Conservation (phyloP, 441 rosid genomes). For the Bruguiera hainesii region DNA sequence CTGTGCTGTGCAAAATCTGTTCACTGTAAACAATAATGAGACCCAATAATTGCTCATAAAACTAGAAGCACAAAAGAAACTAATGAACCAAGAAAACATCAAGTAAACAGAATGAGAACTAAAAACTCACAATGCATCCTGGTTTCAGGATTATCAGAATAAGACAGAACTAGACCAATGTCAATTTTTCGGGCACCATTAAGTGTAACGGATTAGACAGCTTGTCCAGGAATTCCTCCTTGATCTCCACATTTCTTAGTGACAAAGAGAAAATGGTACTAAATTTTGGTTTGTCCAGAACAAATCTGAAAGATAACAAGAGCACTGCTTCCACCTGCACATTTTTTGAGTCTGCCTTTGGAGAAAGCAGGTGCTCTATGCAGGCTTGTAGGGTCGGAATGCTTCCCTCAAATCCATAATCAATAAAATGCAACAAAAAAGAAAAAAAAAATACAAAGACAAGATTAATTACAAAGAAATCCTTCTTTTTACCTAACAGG, state of each 20-base stretch:
- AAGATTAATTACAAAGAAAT: no score
- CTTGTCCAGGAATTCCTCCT: slow-evolving; percentile 47
- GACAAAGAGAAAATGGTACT: slow-evolving; percentile 63
- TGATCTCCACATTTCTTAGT: slow-evolving; percentile 42
- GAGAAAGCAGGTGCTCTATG: slow-evolving; percentile 51
- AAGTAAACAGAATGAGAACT: slow-evolving; percentile 5
- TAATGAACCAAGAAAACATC: background rate
- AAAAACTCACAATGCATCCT: slow-evolving; percentile 48
- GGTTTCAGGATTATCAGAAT: slow-evolving; percentile 52
- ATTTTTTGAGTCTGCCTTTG: slow-evolving; percentile 38
- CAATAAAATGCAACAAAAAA: slow-evolving; percentile 45
- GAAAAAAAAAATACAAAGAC: no score
- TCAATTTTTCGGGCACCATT: slow-evolving; percentile 46
- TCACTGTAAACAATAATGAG: slow-evolving; percentile 40
- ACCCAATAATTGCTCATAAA: slow-evolving; percentile 9
- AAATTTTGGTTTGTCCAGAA: slow-evolving; percentile 60
- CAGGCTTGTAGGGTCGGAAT: slow-evolving; percentile 57
- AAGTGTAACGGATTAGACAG: slow-evolving; percentile 47
- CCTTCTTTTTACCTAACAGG: no score
- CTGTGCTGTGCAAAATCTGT: slow-evolving; percentile 61
- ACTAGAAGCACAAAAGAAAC: background rate
- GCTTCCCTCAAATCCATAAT: slow-evolving; percentile 59
- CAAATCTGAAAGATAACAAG: slow-evolving; percentile 50
- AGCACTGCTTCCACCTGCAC: slow-evolving; percentile 50
- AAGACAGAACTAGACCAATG: slow-evolving; percentile 69